phyloP scores from a whole-genome alignment of 495 filamentous ascomycete species.

The Aspergillus nidulans region DNA sequence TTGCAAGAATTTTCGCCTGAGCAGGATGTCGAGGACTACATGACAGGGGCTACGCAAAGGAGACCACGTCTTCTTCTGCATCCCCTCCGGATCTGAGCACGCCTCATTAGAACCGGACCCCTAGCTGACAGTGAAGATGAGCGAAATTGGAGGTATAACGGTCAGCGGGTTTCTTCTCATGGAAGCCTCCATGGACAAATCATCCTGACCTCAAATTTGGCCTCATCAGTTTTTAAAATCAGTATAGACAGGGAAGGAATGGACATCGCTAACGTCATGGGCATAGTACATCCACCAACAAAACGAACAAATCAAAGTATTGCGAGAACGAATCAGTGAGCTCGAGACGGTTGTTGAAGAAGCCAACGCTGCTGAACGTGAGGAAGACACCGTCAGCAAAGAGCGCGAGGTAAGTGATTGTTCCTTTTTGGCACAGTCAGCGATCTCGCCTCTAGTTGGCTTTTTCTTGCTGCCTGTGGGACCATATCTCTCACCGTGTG shows the following conservation, averaged over 20 bases:
- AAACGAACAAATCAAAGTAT: constrained; percentile 54
- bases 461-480: neutral
- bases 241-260: neutral
- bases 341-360: constrained; percentile 42
- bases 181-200: neutral
- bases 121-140: neutral
- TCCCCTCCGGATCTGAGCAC: neutral
- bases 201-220: neutral
- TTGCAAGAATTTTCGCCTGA: neutral
- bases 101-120: neutral
- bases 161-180: neutral
- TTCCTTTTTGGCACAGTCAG: neutral
- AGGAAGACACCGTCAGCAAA: constrained; percentile 42
- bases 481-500: constrained; percentile 1
- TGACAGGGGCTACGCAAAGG: neutral
- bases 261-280: neutral
- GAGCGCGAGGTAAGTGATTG: constrained; percentile 43
- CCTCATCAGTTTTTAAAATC: neutral
- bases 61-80: neutral
- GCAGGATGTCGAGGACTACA: neutral
- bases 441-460: neutral
- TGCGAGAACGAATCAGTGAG: constrained; percentile 52
- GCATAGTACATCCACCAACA: constrained; percentile 57
- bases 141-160: neutral
- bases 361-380: constrained; percentile 24